Evolutionary conservation across 208 protist species (phyloP).

Genomic region (Wallacemonas sp.): DNA sequence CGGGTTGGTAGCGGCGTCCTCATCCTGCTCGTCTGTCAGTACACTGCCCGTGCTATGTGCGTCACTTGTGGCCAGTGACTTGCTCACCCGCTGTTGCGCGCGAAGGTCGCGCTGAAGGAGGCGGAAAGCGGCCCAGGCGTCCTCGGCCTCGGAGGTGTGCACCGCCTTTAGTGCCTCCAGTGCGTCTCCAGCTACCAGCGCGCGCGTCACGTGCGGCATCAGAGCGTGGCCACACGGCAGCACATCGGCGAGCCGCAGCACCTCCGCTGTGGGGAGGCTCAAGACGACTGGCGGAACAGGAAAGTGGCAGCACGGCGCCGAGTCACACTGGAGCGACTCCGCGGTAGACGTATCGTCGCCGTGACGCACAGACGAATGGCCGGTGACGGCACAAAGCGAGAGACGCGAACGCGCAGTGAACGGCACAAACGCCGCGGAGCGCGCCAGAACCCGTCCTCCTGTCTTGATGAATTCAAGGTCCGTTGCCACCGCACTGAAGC

Average conservation of each 20-base stretch:
- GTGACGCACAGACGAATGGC: background rate
- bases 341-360: background rate
- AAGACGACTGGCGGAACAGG: constrained; percentile 24
- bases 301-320: constrained; percentile 4
- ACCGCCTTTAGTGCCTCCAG: constrained; percentile 23
- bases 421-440: constrained; percentile 64
- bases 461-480: constrained; percentile 82
- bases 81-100: background rate
- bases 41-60: no score
- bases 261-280: constrained; percentile 26
- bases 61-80: no score
- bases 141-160: constrained; percentile 2
- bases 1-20: background rate
- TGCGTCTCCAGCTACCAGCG: constrained; percentile 21
- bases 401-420: constrained; percentile 18
- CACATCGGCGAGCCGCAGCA: constrained; percentile 51
- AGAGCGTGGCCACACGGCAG: constrained; percentile 70
- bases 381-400: background rate
- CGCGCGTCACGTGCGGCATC: constrained; percentile 14
- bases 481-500: constrained; percentile 28
- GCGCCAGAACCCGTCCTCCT: constrained; percentile 26
- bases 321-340: background rate
- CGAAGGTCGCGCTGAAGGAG: background rate
- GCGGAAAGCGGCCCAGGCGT: constrained; percentile 4
- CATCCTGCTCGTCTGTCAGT: no score